Conservation (phyloP, 2,329 filamentous ascomycete species). For the Metarhizium sp. region DNA sequence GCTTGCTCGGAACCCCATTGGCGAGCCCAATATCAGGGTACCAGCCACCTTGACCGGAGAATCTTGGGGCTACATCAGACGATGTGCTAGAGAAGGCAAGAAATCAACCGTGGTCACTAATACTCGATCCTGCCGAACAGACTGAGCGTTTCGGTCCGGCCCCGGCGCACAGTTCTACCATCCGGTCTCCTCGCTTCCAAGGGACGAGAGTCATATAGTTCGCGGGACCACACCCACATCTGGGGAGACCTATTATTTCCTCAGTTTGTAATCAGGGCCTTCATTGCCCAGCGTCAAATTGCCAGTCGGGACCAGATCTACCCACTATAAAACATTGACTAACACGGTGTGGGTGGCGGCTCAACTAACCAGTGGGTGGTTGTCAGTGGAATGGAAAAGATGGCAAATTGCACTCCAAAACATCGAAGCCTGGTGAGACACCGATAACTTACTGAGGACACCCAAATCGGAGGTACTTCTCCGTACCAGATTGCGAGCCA, state of each 20-base stretch:
- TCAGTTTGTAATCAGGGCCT: background rate
- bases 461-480: constrained; percentile 5
- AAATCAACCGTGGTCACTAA: background rate
- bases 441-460: constrained; percentile 14
- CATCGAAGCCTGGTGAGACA: constrained; percentile 19
- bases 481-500: background rate
- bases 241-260: background rate
- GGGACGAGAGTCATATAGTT: background rate
- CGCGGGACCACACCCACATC: background rate
- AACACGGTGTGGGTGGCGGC: background rate
- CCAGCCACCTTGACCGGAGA: background rate
- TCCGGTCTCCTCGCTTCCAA: background rate
- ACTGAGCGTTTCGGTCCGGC: background rate
- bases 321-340: background rate
- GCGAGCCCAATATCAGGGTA: background rate
- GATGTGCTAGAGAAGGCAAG: background rate
- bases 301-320: background rate
- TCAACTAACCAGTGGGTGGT: background rate
- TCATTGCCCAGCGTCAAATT: background rate
- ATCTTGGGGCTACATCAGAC: background rate
- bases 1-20: background rate
- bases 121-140: background rate
- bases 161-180: background rate
- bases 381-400: constrained; percentile 7
- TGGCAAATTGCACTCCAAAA: constrained; percentile 17